A percentile compares a stretch with the other conserved stretches of the same genome.
phyloP scores from a whole-genome alignment of 2,329 filamentous ascomycete species.

The Cordyceps tenuipes region DNA sequence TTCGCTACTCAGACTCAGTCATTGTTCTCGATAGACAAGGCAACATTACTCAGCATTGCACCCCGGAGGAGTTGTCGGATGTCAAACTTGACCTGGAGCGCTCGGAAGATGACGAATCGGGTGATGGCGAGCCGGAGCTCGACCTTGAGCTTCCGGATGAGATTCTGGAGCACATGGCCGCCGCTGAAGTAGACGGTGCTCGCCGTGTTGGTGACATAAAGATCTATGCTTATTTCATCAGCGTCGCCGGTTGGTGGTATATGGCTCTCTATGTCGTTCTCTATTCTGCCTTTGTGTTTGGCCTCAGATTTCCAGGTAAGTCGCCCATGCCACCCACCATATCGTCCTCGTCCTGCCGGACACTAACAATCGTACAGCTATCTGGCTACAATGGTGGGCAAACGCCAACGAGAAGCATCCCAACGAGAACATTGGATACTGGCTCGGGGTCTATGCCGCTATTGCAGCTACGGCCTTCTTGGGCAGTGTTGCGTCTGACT shows the following conservation, averaged over 20 bases:
- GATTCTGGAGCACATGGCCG: constrained; percentile 12
- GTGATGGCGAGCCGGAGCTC: not conserved
- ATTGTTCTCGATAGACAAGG: constrained; percentile 18
- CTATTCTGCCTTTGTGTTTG: constrained; percentile 16
- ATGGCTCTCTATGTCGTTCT: constrained; percentile 15
- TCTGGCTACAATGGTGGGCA: constrained; percentile 22
- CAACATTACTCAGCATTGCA: constrained; percentile 17
- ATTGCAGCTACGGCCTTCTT: constrained; percentile 14
- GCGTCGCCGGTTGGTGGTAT: constrained; percentile 14
- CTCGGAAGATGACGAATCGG: not conserved
- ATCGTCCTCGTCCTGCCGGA: not conserved
- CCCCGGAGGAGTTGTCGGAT: constrained; percentile 12
- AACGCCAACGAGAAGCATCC: constrained; percentile 16
- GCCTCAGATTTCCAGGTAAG: constrained; percentile 18
- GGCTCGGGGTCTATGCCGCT: constrained; percentile 16
- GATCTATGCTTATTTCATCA: constrained; percentile 17
- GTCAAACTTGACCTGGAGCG: not conserved
- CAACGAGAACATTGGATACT: constrained; percentile 18
- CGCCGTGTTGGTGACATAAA: constrained; percentile 14
- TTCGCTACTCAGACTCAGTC: constrained; percentile 19
- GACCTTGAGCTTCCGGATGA: constrained; percentile 14
- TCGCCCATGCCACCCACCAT: not conserved
- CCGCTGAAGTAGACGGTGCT: constrained; percentile 9
- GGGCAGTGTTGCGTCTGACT: constrained; percentile 11
- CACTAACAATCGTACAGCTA: constrained; percentile 12